These are phyloP conservation scores for Mortierella sp. DNA, from an alignment of 371 early-diverging fungal genomes.

Conservation along the genomic window DNA sequence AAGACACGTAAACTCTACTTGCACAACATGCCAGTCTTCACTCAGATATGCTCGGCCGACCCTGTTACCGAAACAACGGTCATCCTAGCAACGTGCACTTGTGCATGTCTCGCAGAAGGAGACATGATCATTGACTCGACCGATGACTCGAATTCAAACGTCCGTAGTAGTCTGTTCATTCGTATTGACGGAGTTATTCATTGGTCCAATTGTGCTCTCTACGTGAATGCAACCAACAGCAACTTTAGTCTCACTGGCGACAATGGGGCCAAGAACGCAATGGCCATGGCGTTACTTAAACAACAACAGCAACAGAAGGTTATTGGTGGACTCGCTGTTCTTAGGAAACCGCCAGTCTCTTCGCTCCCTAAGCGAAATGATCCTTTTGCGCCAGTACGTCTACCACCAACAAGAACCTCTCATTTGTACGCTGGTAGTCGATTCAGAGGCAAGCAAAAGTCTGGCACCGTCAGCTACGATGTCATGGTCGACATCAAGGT, in stretches of 20 bases:
- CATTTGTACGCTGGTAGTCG: conserved; percentile 76
- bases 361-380: background rate
- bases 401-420: conserved; percentile 20
- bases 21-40: conserved; percentile 41
- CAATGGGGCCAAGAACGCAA: background rate
- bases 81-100: conserved; percentile 25
- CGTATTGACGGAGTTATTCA: conserved; percentile 36
- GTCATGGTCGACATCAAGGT: conserved; percentile 86
- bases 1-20: background rate
- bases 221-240: background rate
- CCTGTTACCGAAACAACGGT: conserved; percentile 8
- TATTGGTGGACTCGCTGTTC: conserved; percentile 18
- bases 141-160: background rate
- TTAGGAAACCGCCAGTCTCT: conserved; percentile 26
- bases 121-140: conserved; percentile 8
- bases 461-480: conserved; percentile 74
- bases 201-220: conserved; percentile 34
- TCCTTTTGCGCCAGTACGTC: conserved; percentile 34
- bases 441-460: conserved; percentile 81
- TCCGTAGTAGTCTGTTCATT: conserved; percentile 16
- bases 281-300: conserved; percentile 17
- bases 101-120: conserved; percentile 8
- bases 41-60: conserved; percentile 34
- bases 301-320: conserved; percentile 25
- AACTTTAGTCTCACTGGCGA: conserved; percentile 11